Percentiles rank a stretch among this genome's conserved stretches.
Evolutionary conservation across 345 rosid species (phyloP).

Genomic region (Sonneratia alba): DNA sequence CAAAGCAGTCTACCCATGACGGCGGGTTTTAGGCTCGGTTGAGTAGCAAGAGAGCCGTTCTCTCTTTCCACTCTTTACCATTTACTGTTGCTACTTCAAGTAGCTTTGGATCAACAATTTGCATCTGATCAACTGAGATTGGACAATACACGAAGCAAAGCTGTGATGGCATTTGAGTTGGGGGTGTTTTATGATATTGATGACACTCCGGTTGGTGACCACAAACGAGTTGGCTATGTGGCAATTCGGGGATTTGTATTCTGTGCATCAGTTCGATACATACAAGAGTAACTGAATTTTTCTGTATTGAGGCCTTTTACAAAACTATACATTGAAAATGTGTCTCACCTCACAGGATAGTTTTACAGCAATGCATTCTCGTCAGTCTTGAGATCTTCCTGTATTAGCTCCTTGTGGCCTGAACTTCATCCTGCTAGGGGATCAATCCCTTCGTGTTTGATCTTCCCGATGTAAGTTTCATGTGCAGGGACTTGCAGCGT

Average conservation of each 20-base stretch:
- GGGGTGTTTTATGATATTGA: background rate
- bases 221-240: too few species aligned
- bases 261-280: too few species aligned
- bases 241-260: background rate
- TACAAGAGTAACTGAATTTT: background rate
- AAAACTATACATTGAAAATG: background rate
- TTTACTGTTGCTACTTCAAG: too few species aligned
- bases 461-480: background rate
- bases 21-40: too few species aligned
- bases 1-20: too few species aligned
- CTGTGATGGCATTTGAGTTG: background rate
- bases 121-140: background rate
- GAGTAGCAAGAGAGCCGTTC: too few species aligned
- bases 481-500: background rate
- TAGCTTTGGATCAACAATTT: too few species aligned
- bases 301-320: background rate
- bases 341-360: background rate
- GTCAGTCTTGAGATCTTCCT: background rate
- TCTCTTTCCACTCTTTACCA: too few species aligned
- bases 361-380: background rate
- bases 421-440: background rate
- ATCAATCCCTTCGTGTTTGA: background rate
- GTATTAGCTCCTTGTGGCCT: background rate
- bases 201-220: background rate
- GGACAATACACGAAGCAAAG: background rate